A percentile compares a stretch with the other conserved stretches of the same genome.
Conservation (phyloP, 495 filamentous ascomycete species). For the Rusavskia elegans region DNA sequence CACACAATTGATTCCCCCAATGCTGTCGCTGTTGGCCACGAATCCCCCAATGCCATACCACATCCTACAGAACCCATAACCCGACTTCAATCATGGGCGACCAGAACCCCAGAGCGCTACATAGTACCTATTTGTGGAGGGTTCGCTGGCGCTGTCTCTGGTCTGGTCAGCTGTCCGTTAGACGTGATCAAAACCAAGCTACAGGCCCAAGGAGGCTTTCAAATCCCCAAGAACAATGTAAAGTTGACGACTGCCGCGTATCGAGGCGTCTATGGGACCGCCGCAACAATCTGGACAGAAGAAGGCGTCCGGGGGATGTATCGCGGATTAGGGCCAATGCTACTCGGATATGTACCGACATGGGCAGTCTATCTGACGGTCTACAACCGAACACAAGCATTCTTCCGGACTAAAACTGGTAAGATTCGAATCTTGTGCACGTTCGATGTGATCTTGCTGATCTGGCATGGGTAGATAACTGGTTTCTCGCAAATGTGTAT, state of each 20-base stretch:
- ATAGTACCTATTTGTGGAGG: constrained; percentile 66
- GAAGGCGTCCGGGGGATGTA: constrained; percentile 89
- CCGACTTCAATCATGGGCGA: constrained; percentile 37
- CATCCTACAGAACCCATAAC: constrained; percentile 24
- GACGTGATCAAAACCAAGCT: constrained; percentile 99
- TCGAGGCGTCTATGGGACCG: constrained; percentile 73
- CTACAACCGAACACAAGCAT: constrained; percentile 74
- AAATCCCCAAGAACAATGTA: constrained; percentile 24
- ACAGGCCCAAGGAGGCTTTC: constrained; percentile 82
- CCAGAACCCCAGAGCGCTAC: constrained; percentile 31
- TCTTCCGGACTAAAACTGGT: constrained; percentile 52
- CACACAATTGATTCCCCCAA: constrained; percentile 9
- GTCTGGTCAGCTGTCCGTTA: constrained; percentile 88
- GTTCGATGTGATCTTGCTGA: background rate
- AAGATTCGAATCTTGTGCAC: constrained; percentile 16
- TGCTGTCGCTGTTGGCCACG: background rate
- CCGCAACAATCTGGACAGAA: constrained; percentile 64
- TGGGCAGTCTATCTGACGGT: constrained; percentile 97
- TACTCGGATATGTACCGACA: constrained; percentile 88
- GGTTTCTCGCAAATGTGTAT: constrained; percentile 45
- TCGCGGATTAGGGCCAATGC: constrained; percentile 80
- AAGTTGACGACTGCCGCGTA: constrained; percentile 44
- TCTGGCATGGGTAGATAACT: constrained; percentile 25
- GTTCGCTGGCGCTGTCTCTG: constrained; percentile 75
- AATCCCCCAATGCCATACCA: background rate